A percentile compares a stretch with the other conserved stretches of the same genome.
Conservation (phyloP, 495 filamentous ascomycete species). For the Sphaerosporella brunnea region DNA sequence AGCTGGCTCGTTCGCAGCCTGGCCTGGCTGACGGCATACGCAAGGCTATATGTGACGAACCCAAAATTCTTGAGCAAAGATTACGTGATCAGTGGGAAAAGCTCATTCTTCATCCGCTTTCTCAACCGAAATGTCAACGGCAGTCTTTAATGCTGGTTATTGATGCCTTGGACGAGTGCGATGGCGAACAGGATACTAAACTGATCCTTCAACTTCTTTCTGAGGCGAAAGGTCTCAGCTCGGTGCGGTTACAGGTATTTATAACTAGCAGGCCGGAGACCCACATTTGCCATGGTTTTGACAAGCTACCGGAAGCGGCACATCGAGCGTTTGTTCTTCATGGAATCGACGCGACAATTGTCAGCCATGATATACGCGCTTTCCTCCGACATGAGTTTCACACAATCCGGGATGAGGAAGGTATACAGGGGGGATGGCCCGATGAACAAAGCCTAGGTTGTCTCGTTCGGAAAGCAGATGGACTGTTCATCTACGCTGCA, state of each 20-base stretch:
- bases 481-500: constrained; percentile 19
- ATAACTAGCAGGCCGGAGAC: neutral
- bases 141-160: neutral
- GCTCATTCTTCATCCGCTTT: neutral
- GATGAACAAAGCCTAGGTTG: constrained; percentile 4
- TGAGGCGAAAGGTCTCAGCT: neutral
- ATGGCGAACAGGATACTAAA: neutral
- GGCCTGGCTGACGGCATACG: neutral
- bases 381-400: constrained; percentile 2
- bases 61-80: neutral
- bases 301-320: neutral
- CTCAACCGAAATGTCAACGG: neutral
- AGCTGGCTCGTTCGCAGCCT: neutral
- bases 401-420: neutral
- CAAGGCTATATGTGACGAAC: neutral
- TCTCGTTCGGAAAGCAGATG: constrained; percentile 13
- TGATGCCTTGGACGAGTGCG: neutral
- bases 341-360: neutral
- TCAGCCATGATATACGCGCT: neutral
- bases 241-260: neutral
- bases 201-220: neutral
- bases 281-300: neutral
- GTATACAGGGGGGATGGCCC: constrained; percentile 1
- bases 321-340: neutral
- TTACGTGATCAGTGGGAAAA: neutral